Conservation (phyloP, 2,329 filamentous ascomycete species). For the Hirsutella thompsonii region DNA sequence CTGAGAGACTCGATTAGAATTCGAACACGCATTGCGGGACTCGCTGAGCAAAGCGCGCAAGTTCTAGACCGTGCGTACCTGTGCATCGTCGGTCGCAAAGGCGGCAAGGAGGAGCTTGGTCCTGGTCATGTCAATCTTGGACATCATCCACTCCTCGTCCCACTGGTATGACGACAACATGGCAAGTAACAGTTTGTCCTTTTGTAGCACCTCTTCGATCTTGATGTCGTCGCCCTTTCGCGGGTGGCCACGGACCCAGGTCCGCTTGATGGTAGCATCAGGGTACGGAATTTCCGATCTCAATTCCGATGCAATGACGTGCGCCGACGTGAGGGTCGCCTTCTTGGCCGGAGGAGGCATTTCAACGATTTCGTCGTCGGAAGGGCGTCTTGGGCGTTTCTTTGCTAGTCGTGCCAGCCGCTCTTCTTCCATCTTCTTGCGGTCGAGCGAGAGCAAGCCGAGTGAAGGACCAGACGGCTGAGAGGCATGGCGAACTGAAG, state of each 20-base stretch:
- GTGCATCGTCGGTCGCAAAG: slow-evolving; percentile 36
- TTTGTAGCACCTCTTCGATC: slow-evolving; percentile 76
- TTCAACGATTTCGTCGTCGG: slow-evolving; percentile 16
- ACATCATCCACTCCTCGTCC: slow-evolving; percentile 68
- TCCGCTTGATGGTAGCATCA: slow-evolving; percentile 64
- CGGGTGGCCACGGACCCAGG: slow-evolving; percentile 54
- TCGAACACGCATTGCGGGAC: not conserved
- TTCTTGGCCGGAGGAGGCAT: slow-evolving; percentile 14
- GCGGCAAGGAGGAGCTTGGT: slow-evolving; percentile 52
- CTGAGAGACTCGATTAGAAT: slow-evolving; percentile 12
- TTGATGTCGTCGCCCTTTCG: slow-evolving; percentile 62
- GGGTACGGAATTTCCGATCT: slow-evolving; percentile 25
- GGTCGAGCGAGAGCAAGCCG: slow-evolving; percentile 47
- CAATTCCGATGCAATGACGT: slow-evolving; percentile 2
- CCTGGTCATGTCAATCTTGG: slow-evolving; percentile 48
- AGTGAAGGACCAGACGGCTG: slow-evolving; percentile 4
- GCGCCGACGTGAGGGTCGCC: not conserved
- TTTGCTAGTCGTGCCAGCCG: slow-evolving; percentile 54
- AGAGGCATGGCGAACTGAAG: not conserved
- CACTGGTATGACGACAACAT: slow-evolving; percentile 81
- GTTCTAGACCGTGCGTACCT: slow-evolving; percentile 26
- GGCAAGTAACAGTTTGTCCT: slow-evolving; percentile 56
- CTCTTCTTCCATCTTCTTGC: slow-evolving; percentile 77
- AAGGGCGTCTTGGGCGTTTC: slow-evolving; percentile 29
- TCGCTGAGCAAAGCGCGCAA: not conserved